Evolutionary conservation across 1,139 yeast species (phyloP).

Genomic region (Geotrichum aggregatum): DNA sequence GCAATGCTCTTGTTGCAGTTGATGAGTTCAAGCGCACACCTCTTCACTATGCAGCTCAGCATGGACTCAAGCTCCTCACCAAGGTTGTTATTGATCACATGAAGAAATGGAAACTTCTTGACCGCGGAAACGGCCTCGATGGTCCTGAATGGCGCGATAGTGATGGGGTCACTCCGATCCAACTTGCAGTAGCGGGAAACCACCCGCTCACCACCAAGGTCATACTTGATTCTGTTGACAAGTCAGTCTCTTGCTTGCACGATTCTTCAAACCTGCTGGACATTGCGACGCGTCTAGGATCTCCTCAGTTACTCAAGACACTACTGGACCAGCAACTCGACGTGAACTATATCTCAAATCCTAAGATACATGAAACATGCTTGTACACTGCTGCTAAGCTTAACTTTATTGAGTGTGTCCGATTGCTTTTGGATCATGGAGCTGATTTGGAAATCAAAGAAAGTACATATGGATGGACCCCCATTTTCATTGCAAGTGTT

Average conservation of each 20-base stretch:
- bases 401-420: constrained; percentile 53
- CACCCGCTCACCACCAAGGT: constrained; percentile 74
- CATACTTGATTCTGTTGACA: constrained; percentile 49
- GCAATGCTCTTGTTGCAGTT: constrained; percentile 53
- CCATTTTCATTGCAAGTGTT: constrained; percentile 83
- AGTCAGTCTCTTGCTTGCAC: constrained; percentile 33
- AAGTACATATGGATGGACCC: constrained; percentile 87
- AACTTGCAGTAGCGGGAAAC: constrained; percentile 73
- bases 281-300: constrained; percentile 63
- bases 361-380: constrained; percentile 64
- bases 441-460: constrained; percentile 80
- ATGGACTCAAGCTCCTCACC: constrained; percentile 68
- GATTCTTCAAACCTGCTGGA: constrained; percentile 54
- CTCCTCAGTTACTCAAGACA: constrained; percentile 52
- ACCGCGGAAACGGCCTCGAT: constrained; percentile 17
- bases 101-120: constrained; percentile 50
- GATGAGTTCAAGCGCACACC: constrained; percentile 84
- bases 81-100: constrained; percentile 52
- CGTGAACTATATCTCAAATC: constrained; percentile 60
- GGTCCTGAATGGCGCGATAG: constrained; percentile 73
- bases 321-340: constrained; percentile 59
- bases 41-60: constrained; percentile 84
- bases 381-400: constrained; percentile 73
- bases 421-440: constrained; percentile 49
- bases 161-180: constrained; percentile 77